phyloP scores from a whole-genome alignment of 208 protist species.

The Strigomonas culicis region DNA sequence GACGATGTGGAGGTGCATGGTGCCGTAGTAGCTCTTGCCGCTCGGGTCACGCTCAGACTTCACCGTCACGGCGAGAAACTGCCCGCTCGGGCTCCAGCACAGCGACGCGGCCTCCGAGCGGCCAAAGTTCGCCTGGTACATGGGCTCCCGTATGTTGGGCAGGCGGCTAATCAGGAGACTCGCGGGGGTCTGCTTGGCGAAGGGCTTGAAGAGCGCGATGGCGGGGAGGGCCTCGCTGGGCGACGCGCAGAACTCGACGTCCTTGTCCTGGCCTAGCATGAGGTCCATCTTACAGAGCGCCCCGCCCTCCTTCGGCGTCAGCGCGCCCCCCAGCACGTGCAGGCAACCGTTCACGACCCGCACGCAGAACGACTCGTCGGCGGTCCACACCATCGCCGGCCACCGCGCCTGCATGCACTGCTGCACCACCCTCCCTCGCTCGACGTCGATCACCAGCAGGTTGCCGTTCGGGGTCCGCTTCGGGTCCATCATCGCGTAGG shows the following conservation, averaged over 20 bases:
- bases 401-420: conserved; percentile 76
- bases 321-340: conserved; percentile 46
- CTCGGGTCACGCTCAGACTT: conserved; percentile 80
- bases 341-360: conserved; percentile 70
- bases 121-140: conserved; percentile 65
- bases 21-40: conserved; percentile 91
- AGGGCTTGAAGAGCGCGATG: conserved; percentile 80
- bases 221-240: conserved; percentile 45
- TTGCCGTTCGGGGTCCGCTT: conserved; percentile 77
- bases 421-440: conserved; percentile 44
- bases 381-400: conserved; percentile 77
- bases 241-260: conserved; percentile 60
- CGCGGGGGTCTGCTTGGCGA: conserved; percentile 70
- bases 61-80: conserved; percentile 63
- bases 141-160: conserved; percentile 51
- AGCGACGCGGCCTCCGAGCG: conserved; percentile 61
- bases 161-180: conserved; percentile 68
- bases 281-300: conserved; percentile 70
- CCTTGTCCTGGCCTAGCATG: conserved; percentile 75
- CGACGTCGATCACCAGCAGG: conserved; percentile 55
- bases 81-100: conserved; percentile 64
- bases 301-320: background rate
- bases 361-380: conserved; percentile 54
- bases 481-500: conserved; percentile 78
- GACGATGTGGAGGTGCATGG: conserved; percentile 66